Conservation (phyloP, 257 asterid genomes). For the Striga asiatica region DNA sequence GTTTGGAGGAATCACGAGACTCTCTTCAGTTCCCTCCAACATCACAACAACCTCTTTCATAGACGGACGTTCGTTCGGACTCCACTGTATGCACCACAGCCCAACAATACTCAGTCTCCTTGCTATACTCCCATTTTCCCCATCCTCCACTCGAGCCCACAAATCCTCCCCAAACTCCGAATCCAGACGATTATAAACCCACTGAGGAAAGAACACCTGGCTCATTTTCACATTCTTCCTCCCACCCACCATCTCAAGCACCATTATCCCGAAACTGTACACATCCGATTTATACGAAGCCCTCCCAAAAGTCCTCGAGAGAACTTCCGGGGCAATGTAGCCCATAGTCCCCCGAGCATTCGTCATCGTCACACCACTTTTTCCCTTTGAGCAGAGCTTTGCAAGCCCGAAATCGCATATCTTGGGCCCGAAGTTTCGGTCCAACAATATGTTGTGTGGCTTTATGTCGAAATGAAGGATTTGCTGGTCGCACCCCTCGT, state of each 20-base stretch:
- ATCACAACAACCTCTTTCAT: constrained; percentile 24
- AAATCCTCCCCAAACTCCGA: constrained; percentile 8
- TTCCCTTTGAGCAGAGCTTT: constrained; percentile 22
- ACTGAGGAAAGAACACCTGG: constrained; percentile 17
- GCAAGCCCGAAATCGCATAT: constrained; percentile 31
- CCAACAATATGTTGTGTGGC: constrained; percentile 27
- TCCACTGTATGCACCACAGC: constrained; percentile 33
- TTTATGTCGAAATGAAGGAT: constrained; percentile 31
- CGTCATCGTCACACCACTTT: constrained; percentile 11
- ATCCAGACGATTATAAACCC: constrained; percentile 14
- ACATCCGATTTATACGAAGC: constrained; percentile 19
- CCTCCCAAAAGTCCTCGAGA: constrained; percentile 15
- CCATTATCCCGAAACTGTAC: constrained; percentile 8
- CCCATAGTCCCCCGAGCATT: constrained; percentile 23
- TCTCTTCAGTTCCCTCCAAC: constrained; percentile 26
- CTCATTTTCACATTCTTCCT: constrained; percentile 16
- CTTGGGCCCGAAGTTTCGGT: constrained; percentile 24
- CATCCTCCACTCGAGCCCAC: not conserved
- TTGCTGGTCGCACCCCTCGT: constrained; percentile 21
- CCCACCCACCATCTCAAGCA: constrained; percentile 27
- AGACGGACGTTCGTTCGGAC: constrained; percentile 26
- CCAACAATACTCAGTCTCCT: constrained; percentile 20
- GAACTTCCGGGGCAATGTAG: constrained; percentile 23
- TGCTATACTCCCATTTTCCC: not conserved
- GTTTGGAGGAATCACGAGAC: constrained; percentile 20